Evolutionary conservation across 192 early-diverging fungal species (phyloP), one percentile per base, ranked within the genome.

Genomic region (Coemansia sp.): DNA sequence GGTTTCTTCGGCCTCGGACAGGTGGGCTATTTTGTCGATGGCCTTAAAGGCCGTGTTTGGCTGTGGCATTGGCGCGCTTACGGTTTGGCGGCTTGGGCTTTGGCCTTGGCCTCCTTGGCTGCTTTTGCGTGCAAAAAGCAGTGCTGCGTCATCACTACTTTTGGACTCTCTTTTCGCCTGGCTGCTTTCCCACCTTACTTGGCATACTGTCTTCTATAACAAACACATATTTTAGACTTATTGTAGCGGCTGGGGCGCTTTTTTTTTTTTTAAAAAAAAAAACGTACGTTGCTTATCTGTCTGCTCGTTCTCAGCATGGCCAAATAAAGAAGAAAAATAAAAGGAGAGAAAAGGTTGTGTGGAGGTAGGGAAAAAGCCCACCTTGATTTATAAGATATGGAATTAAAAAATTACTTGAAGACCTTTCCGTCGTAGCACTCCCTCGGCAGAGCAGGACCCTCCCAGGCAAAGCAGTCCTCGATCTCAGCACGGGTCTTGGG

Each of bases 401-500:
- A 35, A 35, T 35, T 35, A 43, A 43, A 43, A 8, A 26, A 18
- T 31, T 91, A 89, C 76, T 90, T 92, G 83, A 83, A 90, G 80
- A 81, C 80, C 85, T 92, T 94, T 68, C 93, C 94, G 73, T 95
- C 94, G 40, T 78, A 72, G 66, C 81, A 88, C 61, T 75, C 69
- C 79, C 83, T 84, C 65, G 88, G 88, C 52, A 88, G 83, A 58
- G 86, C 56, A 53, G 77, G 62, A 46, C 88, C 91, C 52, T 94
- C 92, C 93, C 94, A 94, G 58, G 94, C 88, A 59, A 94, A 80
- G 84, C 84, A 84, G 60, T 83, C 81, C 54, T 83, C 80, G 43
- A 86, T 80, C 56, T 81, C 77, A 36, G 82, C 82, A 38, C 80
- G 78, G 45, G 73, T 72, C 66, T 68, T 79, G 46, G 78, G 65